A percentile compares a stretch with the other conserved stretches of the same genome.
phyloP scores from a whole-genome alignment of 2,329 filamentous ascomycete genomes.

The Lizonia empirigonia region DNA sequence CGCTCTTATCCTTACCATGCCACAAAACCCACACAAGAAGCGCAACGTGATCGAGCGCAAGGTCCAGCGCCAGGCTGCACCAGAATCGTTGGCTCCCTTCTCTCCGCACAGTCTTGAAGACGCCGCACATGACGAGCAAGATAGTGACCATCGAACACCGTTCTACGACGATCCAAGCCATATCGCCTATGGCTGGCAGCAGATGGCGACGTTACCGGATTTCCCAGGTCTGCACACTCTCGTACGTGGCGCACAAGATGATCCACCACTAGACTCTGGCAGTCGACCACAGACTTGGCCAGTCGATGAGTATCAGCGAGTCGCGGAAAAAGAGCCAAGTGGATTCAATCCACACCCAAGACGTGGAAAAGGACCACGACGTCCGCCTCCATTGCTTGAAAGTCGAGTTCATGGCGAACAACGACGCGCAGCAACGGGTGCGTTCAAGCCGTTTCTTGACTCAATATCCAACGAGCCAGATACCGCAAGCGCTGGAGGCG shows the following conservation, averaged over 20 bases:
- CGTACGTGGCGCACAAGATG: not conserved
- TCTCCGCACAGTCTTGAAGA: not conserved
- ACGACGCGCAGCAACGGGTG: no score
- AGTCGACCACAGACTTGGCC: not conserved
- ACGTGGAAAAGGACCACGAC: not conserved
- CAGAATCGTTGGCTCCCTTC: not conserved
- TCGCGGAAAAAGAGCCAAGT: not conserved
- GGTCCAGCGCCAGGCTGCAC: not conserved
- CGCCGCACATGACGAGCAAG: not conserved
- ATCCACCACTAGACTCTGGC: not conserved
- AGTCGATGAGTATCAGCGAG: not conserved
- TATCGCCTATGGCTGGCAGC: constrained; percentile 2
- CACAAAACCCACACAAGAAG: not conserved
- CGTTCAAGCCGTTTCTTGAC: not conserved
- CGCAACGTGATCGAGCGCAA: not conserved
- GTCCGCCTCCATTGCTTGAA: not conserved
- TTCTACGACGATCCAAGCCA: not conserved
- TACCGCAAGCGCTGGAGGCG: not conserved
- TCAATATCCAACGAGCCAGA: not conserved
- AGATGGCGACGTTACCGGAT: not conserved
- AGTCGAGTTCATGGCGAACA: not conserved
- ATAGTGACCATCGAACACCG: not conserved
- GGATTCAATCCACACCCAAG: constrained; percentile 6
- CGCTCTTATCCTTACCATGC: not conserved
- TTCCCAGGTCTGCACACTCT: not conserved